These are phyloP conservation scores for Aspergillus aculeatus DNA, from an alignment of 2,329 filamentous ascomycete species.

Conservation along the genomic window DNA sequence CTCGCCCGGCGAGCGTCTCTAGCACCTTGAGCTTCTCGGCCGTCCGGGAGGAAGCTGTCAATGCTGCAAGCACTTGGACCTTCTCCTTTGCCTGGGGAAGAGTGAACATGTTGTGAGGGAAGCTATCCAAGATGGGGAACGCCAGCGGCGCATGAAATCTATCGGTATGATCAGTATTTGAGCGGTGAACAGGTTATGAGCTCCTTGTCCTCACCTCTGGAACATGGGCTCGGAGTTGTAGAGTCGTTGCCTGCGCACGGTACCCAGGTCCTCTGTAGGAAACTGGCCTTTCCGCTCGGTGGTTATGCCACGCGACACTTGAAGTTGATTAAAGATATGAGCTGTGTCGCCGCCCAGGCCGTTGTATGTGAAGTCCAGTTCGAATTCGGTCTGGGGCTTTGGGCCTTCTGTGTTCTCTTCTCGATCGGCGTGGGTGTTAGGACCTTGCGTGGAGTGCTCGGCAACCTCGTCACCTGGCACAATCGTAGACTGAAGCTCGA, in stretches of 20 bases:
- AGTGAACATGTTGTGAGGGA: constrained; percentile 69
- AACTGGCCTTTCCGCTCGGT: constrained; percentile 13
- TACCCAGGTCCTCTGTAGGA: constrained; percentile 24
- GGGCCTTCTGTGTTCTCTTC: constrained; percentile 13
- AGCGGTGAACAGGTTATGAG: neutral
- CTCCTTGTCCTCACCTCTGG: constrained; percentile 28
- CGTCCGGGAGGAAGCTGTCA: constrained; percentile 76
- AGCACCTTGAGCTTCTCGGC: constrained; percentile 66
- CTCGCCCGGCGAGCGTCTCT: constrained; percentile 62
- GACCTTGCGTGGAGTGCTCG: constrained; percentile 1
- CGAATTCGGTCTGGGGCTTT: constrained; percentile 32
- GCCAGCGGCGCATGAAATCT: constrained; percentile 50
- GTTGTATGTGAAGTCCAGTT: constrained; percentile 41
- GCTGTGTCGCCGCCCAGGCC: constrained; percentile 23
- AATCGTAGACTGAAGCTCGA: constrained; percentile 68
- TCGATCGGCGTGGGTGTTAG: neutral
- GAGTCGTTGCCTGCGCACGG: constrained; percentile 30
- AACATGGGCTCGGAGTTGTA: constrained; percentile 36
- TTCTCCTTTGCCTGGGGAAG: constrained; percentile 44
- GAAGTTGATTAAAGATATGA: constrained; percentile 38
- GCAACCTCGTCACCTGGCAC: constrained; percentile 27
- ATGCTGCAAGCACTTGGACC: constrained; percentile 51
- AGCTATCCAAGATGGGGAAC: constrained; percentile 81
- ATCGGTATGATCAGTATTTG: neutral
- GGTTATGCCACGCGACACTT: constrained; percentile 32